Base-by-base conservation (phyloP, 805 yeast species). In the Candida easanensis region DNA sequence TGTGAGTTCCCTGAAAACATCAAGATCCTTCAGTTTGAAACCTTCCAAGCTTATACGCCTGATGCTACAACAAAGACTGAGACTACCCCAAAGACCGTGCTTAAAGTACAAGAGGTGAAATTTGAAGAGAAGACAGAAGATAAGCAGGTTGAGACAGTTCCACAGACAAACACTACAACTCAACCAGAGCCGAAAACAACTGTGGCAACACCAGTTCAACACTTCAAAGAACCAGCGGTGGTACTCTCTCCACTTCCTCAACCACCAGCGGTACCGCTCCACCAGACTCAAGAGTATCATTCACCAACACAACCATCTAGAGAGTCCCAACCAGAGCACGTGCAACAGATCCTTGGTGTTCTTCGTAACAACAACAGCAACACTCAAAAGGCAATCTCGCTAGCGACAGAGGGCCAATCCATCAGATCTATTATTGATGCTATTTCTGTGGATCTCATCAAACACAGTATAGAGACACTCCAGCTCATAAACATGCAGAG, bases 1-100 rank as follows among this genome's bases (percentile, higher is more conserved):
- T 58, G 62, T 44, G 51, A 56, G 33, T 58, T 40, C 27, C 61
- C 61, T 11, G 60, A 52, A 22, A 58, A 58, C 22, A 58, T 58
- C 9, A 53, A 58, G 39, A 41, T 56, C 22, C 52, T 58, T 23
- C 42, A 34, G 22, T 37, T 43, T 21, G 40, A 41, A 13, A 21
- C 42, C 14, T 45, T 45, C 30, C 38, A 45, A 15, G n/a, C 32
- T 2, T 33, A 23, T 33, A 31, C 33, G 14, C 41, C 40, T 15
- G 8, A 3, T 16, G 39, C 22, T 10, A 18, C 10, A 5, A 13
- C 16, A 16, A n/a, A 35, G 28, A 36, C 15, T 22, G 26, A 28
- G 10, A 5, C 15, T 13, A 27, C 31, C 6, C 16, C 10, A 6
- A 27, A 8, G 13, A 30, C 20, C 16, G 33, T 26, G 30, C 2